Conservation (phyloP, 2,329 filamentous ascomycete species). For the Pseudogymnoascus pannorum region DNA sequence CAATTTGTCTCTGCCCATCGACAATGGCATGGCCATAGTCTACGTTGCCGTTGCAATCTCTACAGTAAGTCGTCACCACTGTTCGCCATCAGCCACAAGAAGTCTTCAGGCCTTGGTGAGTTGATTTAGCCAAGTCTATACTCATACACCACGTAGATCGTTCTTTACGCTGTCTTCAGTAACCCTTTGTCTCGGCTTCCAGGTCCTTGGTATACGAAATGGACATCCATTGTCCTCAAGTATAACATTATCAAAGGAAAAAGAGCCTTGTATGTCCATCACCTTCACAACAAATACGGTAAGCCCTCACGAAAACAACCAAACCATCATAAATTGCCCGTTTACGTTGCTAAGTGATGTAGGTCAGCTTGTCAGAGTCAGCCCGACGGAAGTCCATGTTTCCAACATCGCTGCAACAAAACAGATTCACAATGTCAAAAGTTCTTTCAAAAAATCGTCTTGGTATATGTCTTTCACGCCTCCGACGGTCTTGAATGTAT, state of each 20-base stretch:
- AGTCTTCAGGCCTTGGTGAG: not conserved
- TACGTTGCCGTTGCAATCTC: not conserved
- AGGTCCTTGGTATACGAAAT: not conserved
- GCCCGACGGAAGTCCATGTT: constrained; percentile 36
- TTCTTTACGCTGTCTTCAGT: not conserved
- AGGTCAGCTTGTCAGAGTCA: not conserved
- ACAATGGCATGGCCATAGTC: not conserved
- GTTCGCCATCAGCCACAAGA: not conserved
- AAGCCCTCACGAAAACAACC: not conserved
- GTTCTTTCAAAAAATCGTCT: constrained; percentile 28
- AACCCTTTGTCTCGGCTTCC: not conserved
- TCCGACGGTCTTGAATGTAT: constrained; percentile 28
- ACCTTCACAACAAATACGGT: constrained; percentile 14
- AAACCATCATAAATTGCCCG: not conserved
- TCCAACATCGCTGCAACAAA: constrained; percentile 30
- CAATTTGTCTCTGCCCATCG: not conserved
- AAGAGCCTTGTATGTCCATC: constrained; percentile 15
- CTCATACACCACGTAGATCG: not conserved
- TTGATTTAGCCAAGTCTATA: not conserved
- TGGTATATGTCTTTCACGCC: constrained; percentile 27
- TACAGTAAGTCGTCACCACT: not conserved
- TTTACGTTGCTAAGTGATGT: not conserved
- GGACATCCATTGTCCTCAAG: constrained; percentile 7
- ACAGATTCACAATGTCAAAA: constrained; percentile 30
- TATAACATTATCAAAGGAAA: constrained; percentile 11